phyloP scores from a whole-genome alignment of 2,329 filamentous ascomycete species.

The Cephalotrichum gorgonifer region DNA sequence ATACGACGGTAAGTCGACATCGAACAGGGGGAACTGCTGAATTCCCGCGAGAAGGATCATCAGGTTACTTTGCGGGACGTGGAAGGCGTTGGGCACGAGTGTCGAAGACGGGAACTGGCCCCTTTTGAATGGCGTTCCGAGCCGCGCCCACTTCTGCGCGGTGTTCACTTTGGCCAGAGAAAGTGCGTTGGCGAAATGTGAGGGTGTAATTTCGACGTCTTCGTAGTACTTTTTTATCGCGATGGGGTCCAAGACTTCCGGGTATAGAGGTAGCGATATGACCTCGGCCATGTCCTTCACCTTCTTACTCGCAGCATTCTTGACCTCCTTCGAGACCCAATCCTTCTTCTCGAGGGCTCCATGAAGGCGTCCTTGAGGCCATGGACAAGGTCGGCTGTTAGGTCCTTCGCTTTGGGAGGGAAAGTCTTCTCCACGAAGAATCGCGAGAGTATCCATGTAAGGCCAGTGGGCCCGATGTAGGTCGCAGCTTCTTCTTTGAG shows the following conservation, averaged over 20 bases:
- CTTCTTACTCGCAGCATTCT: slow-evolving; percentile 51
- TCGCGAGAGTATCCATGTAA: slow-evolving; percentile 59
- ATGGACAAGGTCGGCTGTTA: slow-evolving; percentile 59
- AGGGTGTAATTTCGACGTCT: slow-evolving; percentile 35
- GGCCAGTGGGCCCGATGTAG: slow-evolving; percentile 45
- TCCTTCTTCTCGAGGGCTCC: slow-evolving; percentile 44
- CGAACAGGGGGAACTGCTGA: slow-evolving; percentile 59
- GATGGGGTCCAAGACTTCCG: slow-evolving; percentile 48
- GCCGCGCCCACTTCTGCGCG: slow-evolving; percentile 46
- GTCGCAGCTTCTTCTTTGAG: slow-evolving; percentile 40
- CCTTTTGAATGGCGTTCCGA: slow-evolving; percentile 50
- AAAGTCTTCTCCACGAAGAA: slow-evolving; percentile 64
- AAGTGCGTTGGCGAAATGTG: slow-evolving; percentile 49
- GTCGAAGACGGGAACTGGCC: slow-evolving; percentile 51
- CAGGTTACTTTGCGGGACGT: slow-evolving; percentile 53
- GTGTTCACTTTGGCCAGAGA: slow-evolving; percentile 31
- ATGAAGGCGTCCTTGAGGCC: slow-evolving; percentile 60
- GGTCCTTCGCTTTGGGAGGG: slow-evolving; percentile 52
- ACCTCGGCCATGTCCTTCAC: slow-evolving; percentile 59
- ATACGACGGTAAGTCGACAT: slow-evolving; percentile 51
- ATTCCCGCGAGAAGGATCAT: slow-evolving; percentile 62
- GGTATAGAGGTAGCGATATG: slow-evolving; percentile 53
- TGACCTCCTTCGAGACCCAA: slow-evolving; percentile 55
- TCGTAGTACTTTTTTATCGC: slow-evolving; percentile 47
- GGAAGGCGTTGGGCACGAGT: slow-evolving; percentile 56